Base-by-base conservation (phyloP, 1,139 yeast genomes). In the Candida pseudoviswanathii region DNA sequence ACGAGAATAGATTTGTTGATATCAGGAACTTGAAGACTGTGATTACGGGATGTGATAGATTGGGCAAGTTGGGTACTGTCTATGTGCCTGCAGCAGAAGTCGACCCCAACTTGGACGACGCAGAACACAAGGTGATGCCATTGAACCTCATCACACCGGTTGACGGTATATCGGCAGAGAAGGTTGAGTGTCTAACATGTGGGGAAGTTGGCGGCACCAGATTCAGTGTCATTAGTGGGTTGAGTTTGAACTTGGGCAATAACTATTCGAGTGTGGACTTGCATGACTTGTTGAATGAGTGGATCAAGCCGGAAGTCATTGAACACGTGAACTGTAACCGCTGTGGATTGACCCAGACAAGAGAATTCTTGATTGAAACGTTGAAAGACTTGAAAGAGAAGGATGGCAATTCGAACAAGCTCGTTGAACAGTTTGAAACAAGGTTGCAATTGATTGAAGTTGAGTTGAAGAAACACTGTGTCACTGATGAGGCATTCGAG, bases 191-290 rank as follows among this genome's bases (percentile, higher is more conserved):
- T 65, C 75, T 89, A 45, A 77, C 79, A 16, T 91, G 97, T 75
- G 97, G 97, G 51, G 97, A 91, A 63, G 89, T 85, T 65, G 97
- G 96, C 45, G 97, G 97, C 1, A 85, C 91, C 26, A 77, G 97
- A 55, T 85, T 85, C 58, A 86, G 95, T 4, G 89, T 90, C 0
- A 79, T 83, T 37, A 85, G 95, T 58, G 96, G 97, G 0, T 72
- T 91, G 46, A 89, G 92, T 57, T 77, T 91, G 54, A 87, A 88
- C 56, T 73, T 91, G 47, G 80, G 81, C 0, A 62, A 62, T 45
- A 62, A 72, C 50, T 58, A 60, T 46, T 72, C 81, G 16, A 72
- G 81, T 11, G 76, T 70, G 58, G 73, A 78, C 27, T 70, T 91
- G 48, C 71, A 80, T 2, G 83, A 80, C 21, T 73, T 91, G 50